Conservation (phyloP, 2,329 filamentous ascomycete genomes). For the Delphinella strobiligena region DNA sequence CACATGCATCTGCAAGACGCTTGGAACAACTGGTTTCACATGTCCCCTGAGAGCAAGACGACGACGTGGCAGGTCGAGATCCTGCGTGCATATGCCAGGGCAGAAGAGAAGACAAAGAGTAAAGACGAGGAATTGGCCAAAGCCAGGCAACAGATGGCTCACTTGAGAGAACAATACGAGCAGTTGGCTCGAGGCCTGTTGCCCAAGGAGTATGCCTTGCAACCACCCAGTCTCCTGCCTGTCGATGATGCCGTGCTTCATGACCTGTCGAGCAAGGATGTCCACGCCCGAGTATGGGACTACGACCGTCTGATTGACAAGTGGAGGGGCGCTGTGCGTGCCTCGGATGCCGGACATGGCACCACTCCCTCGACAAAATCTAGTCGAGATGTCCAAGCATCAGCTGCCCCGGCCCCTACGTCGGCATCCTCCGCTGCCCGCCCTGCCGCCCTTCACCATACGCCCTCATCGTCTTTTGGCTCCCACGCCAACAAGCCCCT, state of each 20-base stretch:
- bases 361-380: neutral
- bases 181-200: conserved; percentile 21
- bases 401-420: neutral
- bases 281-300: conserved; percentile 9
- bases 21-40: conserved; percentile 61
- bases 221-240: conserved; percentile 7
- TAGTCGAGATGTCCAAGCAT: no score
- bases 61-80: conserved; percentile 36
- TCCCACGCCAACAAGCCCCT: neutral
- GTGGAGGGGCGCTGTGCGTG: conserved; percentile 10
- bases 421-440: neutral
- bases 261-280: conserved; percentile 8
- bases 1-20: conserved; percentile 65
- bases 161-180: conserved; percentile 25
- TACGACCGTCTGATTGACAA: conserved; percentile 11
- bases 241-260: conserved; percentile 7
- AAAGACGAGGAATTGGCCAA: conserved; percentile 26
- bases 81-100: conserved; percentile 31
- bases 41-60: conserved; percentile 38
- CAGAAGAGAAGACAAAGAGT: conserved; percentile 25
- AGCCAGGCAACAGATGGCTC: conserved; percentile 29
- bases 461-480: neutral
- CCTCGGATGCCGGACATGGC: conserved; percentile 1
- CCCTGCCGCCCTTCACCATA: neutral
- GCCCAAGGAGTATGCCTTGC: conserved; percentile 20